phyloP scores from a whole-genome alignment of 2,329 filamentous ascomycete genomes.

The Ilyonectria sp. region DNA sequence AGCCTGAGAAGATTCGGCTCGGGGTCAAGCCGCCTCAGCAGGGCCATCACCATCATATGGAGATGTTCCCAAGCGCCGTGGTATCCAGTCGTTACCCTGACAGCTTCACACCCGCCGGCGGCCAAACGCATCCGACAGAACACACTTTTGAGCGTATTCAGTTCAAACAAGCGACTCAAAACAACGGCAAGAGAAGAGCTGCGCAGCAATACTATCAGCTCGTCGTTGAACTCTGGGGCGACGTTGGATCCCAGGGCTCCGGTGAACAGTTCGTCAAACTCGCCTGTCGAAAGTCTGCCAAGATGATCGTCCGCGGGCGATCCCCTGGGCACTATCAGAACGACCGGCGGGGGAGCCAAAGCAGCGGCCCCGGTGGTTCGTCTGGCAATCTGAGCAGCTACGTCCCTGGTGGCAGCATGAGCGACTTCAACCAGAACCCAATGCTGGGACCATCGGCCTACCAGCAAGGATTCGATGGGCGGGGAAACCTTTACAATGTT shows the following conservation, averaged over 20 bases:
- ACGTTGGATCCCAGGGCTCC: constrained; percentile 66
- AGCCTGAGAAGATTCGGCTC: constrained; percentile 79
- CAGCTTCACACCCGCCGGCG: constrained; percentile 51
- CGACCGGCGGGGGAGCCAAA: constrained; percentile 76
- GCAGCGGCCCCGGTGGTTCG: constrained; percentile 77
- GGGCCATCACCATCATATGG: constrained; percentile 61
- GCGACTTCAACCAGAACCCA: constrained; percentile 49
- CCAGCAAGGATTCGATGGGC: constrained; percentile 46
- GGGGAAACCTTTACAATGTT: constrained; percentile 57
- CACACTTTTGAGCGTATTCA: constrained; percentile 90
- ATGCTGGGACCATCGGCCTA: constrained; percentile 55
- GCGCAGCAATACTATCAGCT: constrained; percentile 95
- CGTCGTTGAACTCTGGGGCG: constrained; percentile 86
- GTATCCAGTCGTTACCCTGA: constrained; percentile 58
- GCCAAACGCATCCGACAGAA: constrained; percentile 63
- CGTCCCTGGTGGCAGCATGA: constrained; percentile 43
- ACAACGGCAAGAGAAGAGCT: constrained; percentile 91
- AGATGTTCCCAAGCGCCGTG: constrained; percentile 60
- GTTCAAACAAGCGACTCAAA: constrained; percentile 94
- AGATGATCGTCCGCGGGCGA: constrained; percentile 89
- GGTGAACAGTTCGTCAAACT: constrained; percentile 77
- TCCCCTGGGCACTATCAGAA: constrained; percentile 87
- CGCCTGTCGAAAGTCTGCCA: constrained; percentile 80
- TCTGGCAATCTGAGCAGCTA: constrained; percentile 72
- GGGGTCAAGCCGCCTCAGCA: constrained; percentile 76